Conservation (phyloP, 768 basidiomycete species). For the Crepidotus variabilis region DNA sequence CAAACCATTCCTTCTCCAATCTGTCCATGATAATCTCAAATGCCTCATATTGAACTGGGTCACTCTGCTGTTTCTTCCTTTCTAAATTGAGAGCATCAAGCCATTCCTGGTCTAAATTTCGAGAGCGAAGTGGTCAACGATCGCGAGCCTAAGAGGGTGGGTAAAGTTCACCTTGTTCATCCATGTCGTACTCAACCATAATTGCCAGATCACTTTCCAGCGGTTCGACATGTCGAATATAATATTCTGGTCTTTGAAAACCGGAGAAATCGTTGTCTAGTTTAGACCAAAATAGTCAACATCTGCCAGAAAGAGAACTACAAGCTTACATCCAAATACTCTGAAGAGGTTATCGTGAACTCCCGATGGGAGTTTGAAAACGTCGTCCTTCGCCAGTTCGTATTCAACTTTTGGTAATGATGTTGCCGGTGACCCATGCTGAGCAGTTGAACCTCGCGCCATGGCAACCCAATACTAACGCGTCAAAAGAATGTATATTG, state of each 20-base stretch:
- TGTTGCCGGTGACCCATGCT: slow-evolving; percentile 24
- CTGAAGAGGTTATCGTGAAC: slow-evolving; percentile 60
- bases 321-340: slow-evolving; percentile 69
- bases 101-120: slow-evolving; percentile 83
- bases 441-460: slow-evolving; percentile 31
- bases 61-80: slow-evolving; percentile 70
- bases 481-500: slow-evolving; percentile 28
- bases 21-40: slow-evolving; percentile 98
- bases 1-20: slow-evolving; percentile 99
- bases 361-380: slow-evolving; percentile 55
- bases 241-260: slow-evolving; percentile 76
- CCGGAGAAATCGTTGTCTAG: slow-evolving; percentile 60
- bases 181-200: slow-evolving; percentile 99
- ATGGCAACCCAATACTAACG: slow-evolving; percentile 36
- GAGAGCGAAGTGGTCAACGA: not conserved
- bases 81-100: slow-evolving; percentile 81
- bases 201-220: slow-evolving; percentile 87
- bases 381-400: slow-evolving; percentile 60
- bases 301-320: not conserved
- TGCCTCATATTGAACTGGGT: slow-evolving; percentile 72
- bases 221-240: slow-evolving; percentile 91
- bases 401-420: slow-evolving; percentile 67
- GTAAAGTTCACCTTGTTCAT: slow-evolving; percentile 80
- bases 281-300: not conserved
- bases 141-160: not conserved